Evolutionary conservation across 73 alveolate species (phyloP).

Genomic region (Effrenium voratum): DNA sequence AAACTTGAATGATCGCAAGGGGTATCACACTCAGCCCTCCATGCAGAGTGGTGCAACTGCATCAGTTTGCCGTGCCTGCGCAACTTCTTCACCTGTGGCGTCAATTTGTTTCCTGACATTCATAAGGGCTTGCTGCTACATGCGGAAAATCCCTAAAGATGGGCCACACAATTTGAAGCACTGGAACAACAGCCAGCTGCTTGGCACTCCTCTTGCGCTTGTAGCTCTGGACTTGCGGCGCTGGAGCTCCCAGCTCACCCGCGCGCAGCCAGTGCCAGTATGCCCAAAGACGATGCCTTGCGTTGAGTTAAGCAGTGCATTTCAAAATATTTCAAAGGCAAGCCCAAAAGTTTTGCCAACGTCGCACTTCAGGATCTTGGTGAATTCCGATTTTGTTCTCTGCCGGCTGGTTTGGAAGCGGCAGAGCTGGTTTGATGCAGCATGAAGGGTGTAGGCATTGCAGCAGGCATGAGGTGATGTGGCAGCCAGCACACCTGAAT

Average conservation of each 20-base stretch:
- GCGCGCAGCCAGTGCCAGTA: constrained; percentile 93
- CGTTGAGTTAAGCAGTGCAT: neutral
- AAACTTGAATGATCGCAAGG: neutral
- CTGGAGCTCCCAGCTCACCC: constrained; percentile 80
- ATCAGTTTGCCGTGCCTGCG: constrained; percentile 11
- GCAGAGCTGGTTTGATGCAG: too few relatives aligned
- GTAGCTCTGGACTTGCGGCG: constrained; percentile 93
- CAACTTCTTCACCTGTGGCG: constrained; percentile 33
- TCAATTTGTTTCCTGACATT: constrained; percentile 43
- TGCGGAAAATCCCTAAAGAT: too few relatives aligned
- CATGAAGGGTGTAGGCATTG: too few relatives aligned
- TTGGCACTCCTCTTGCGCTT: constrained; percentile 67
- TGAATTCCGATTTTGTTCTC: too few relatives aligned
- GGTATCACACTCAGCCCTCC: neutral
- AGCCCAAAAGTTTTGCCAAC: too few relatives aligned
- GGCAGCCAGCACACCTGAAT: too few relatives aligned
- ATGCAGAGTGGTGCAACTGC: neutral
- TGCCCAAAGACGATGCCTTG: constrained; percentile 84
- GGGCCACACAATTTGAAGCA: too few relatives aligned
- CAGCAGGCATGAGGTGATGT: too few relatives aligned
- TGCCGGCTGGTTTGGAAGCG: too few relatives aligned
- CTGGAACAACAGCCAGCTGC: too few relatives aligned
- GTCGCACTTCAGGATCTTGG: too few relatives aligned
- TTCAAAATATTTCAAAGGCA: neutral
- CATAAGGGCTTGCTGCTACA: neutral